Percentiles rank a stretch among this genome's conserved stretches.
phyloP scores from a whole-genome alignment of 2,329 filamentous ascomycete genomes.

The Diaporthe caulivora region DNA sequence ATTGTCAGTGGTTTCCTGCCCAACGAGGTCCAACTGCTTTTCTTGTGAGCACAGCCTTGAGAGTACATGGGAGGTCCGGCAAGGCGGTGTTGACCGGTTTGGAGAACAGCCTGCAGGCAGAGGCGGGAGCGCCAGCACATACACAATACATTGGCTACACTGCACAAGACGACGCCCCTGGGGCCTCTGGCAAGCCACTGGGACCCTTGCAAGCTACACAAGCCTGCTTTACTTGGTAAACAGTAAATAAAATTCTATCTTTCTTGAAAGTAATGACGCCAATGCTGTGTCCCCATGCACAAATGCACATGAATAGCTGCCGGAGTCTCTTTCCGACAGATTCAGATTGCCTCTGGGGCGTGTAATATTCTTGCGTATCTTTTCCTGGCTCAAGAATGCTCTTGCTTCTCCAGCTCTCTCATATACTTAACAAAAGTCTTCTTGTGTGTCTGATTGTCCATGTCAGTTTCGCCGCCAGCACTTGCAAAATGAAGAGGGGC shows the following conservation, averaged over 20 bases:
- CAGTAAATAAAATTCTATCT: neutral
- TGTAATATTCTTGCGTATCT: conserved; percentile 9
- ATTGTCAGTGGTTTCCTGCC: no score
- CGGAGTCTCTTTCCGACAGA: conserved; percentile 14
- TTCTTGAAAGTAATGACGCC: neutral
- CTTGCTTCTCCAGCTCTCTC: conserved; percentile 79
- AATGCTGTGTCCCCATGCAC: neutral
- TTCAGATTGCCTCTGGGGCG: conserved; percentile 19
- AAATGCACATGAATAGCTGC: conserved; percentile 16
- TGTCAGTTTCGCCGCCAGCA: conserved; percentile 34
- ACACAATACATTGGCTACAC: no score
- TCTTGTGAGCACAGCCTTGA: no score
- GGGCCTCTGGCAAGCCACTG: neutral
- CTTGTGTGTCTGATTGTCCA: conserved; percentile 79
- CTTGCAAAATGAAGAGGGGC: neutral
- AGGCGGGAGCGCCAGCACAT: no score
- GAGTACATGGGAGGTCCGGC: no score
- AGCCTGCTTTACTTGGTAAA: neutral
- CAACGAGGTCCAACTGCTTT: no score
- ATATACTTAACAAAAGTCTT: conserved; percentile 97
- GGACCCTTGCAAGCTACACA: neutral
- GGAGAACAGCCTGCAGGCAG: no score
- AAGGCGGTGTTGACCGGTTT: no score
- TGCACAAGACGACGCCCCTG: no score
- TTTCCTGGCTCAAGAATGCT: conserved; percentile 36